These are phyloP conservation scores for Fusarium protoensiforme DNA, from an alignment of 2,329 filamentous ascomycete species.

Conservation along the genomic window DNA sequence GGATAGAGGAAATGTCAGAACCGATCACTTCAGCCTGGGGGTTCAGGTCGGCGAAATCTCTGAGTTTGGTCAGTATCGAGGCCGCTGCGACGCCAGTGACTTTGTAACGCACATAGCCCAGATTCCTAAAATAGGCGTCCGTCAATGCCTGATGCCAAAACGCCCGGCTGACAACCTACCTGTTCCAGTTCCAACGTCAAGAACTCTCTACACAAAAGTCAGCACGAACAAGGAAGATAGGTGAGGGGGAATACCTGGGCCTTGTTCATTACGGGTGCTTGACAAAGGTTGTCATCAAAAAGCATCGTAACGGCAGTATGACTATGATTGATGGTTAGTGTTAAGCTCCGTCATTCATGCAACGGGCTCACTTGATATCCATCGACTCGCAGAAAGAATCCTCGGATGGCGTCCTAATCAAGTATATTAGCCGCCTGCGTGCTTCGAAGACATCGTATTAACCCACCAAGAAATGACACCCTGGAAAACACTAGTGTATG, in stretches of 20 bases:
- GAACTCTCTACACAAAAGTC: neutral
- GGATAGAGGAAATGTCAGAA: neutral
- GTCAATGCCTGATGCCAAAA: neutral
- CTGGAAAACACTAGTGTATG: neutral
- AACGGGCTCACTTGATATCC: neutral
- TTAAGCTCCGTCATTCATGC: neutral
- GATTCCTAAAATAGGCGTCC: neutral
- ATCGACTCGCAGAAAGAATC: accelerated
- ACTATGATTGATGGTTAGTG: neutral
- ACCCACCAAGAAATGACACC: neutral
- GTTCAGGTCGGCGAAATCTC: neutral
- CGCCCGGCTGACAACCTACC: neutral
- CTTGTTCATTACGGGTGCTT: neutral
- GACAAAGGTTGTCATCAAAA: neutral
- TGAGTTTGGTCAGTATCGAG: neutral
- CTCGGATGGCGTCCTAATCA: neutral
- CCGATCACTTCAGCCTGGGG: neutral
- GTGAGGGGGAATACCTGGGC: no score
- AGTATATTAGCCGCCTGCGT: neutral
- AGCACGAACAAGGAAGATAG: neutral
- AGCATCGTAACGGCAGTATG: neutral
- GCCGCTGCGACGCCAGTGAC: neutral
- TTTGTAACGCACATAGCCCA: neutral
- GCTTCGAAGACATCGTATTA: neutral
- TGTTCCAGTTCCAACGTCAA: neutral